Percentiles rank a stretch among this genome's conserved stretches.
phyloP scores from a whole-genome alignment of 768 basidiomycete genomes.

The Suillus subluteus region DNA sequence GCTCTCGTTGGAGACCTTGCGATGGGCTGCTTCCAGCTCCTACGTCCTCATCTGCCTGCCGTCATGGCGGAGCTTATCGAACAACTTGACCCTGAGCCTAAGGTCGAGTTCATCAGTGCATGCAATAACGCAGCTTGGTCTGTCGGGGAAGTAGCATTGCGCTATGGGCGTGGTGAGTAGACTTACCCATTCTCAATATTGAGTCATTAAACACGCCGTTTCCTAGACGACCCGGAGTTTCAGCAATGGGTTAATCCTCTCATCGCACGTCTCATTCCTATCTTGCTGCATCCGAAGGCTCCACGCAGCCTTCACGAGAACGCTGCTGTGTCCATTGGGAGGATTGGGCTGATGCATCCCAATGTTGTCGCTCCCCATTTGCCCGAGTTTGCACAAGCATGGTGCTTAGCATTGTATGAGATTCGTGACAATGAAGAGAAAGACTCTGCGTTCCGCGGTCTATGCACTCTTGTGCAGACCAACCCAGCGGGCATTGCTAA shows the following conservation, averaged over 20 bases:
- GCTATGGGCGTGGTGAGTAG: conserved; percentile 76
- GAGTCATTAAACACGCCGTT: conserved; percentile 14
- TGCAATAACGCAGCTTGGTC: conserved; percentile 99
- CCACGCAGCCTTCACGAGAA: conserved; percentile 96
- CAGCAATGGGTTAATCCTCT: conserved; percentile 89
- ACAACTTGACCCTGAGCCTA: conserved; percentile 93
- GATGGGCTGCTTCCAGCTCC: conserved; percentile 88
- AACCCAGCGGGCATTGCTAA: conserved; percentile 95
- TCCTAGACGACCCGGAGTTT: conserved; percentile 79
- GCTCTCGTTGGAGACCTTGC: conserved; percentile 98
- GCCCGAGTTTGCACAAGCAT: conserved; percentile 88
- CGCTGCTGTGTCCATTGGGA: conserved; percentile 96
- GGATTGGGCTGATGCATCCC: conserved; percentile 94
- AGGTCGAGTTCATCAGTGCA: conserved; percentile 92
- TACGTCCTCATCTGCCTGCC: conserved; percentile 83
- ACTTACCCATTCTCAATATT: conserved; percentile 6
- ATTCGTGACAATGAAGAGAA: conserved; percentile 99
- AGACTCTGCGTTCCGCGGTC: conserved; percentile 96
- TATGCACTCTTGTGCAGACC: conserved; percentile 93
- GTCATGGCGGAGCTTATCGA: conserved; percentile 89
- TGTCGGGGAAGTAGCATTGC: conserved; percentile 96
- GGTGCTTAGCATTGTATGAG: conserved; percentile 97
- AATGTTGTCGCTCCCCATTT: conserved; percentile 85
- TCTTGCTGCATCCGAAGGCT: conserved; percentile 89
- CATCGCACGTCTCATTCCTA: conserved; percentile 88